Percentiles rank a stretch among this genome's conserved stretches.
Evolutionary conservation across 78 protist genomes (phyloP).

Genomic region (Dictyostelium discoideum): DNA sequence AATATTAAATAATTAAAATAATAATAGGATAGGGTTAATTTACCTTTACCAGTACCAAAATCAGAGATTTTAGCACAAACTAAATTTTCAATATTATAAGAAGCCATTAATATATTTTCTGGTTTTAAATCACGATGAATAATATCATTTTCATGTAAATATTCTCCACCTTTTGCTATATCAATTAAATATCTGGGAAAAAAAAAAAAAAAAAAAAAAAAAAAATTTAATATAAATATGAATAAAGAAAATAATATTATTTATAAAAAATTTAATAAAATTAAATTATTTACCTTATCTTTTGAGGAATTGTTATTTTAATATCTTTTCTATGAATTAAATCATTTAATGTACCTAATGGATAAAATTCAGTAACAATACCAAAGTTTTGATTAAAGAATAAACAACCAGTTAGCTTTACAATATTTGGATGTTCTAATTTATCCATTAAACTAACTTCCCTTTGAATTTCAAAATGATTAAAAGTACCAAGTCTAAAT

Average conservation of each 20-base stretch:
- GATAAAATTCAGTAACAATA: constrained; percentile 9
- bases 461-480: background rate
- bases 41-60: constrained; percentile 20
- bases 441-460: constrained; percentile 4
- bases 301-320: background rate
- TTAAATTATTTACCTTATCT: too few species aligned
- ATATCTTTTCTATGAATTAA: background rate
- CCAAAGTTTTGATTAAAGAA: background rate
- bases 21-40: too few species aligned
- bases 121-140: constrained; percentile 3
- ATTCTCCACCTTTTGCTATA: constrained; percentile 57
- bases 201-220: background rate
- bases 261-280: too few species aligned
- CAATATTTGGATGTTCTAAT: constrained; percentile 32
- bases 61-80: constrained; percentile 22
- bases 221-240: too few species aligned
- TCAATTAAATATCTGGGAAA: background rate
- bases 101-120: background rate
- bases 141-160: constrained; percentile 35
- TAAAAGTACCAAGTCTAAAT: background rate
- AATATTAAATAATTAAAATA: too few species aligned
- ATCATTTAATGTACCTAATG: constrained; percentile 1
- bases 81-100: background rate
- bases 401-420: background rate
- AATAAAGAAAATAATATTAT: too few species aligned